phyloP scores from a whole-genome alignment of 2,329 filamentous ascomycete genomes.

The Sporothrix humicola region DNA sequence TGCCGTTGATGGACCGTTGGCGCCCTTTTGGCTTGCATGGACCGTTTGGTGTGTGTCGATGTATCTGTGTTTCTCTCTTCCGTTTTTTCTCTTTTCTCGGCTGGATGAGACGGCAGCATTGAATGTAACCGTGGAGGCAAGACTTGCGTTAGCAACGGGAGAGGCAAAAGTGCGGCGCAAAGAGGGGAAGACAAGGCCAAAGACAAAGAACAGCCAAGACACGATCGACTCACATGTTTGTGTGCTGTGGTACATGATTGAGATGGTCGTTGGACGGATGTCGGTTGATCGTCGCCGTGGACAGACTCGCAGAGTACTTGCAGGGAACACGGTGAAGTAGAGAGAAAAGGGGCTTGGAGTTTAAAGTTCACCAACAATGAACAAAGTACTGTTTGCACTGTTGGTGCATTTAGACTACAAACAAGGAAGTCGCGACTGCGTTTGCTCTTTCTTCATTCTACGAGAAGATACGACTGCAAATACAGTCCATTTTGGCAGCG shows the following conservation, averaged over 20 bases:
- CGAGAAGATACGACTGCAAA: background rate
- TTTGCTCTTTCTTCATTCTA: too few species aligned
- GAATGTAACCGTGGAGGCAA: background rate
- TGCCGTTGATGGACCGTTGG: too few species aligned
- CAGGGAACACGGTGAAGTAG: background rate
- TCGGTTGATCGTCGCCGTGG: too few species aligned
- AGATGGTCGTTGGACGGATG: background rate
- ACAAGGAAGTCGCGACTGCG: background rate
- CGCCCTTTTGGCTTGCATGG: background rate
- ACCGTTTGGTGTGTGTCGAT: background rate
- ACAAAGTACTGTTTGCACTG: background rate
- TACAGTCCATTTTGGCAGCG: background rate
- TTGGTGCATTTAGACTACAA: background rate
- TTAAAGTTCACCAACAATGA: background rate
- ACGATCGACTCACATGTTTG: background rate
- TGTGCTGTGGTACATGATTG: background rate
- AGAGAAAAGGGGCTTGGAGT: background rate
- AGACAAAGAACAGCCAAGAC: background rate
- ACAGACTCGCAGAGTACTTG: too few species aligned
- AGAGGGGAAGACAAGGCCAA: background rate
- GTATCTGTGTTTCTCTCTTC: background rate
- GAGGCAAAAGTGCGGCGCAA: background rate
- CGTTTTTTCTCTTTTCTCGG: background rate
- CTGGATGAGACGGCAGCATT: conserved; percentile 1
- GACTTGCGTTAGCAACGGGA: background rate